A percentile compares a stretch with the other conserved stretches of the same genome.
Evolutionary conservation across 2,329 filamentous ascomycete species (phyloP).

Genomic region (Celoporthe dispersa): DNA sequence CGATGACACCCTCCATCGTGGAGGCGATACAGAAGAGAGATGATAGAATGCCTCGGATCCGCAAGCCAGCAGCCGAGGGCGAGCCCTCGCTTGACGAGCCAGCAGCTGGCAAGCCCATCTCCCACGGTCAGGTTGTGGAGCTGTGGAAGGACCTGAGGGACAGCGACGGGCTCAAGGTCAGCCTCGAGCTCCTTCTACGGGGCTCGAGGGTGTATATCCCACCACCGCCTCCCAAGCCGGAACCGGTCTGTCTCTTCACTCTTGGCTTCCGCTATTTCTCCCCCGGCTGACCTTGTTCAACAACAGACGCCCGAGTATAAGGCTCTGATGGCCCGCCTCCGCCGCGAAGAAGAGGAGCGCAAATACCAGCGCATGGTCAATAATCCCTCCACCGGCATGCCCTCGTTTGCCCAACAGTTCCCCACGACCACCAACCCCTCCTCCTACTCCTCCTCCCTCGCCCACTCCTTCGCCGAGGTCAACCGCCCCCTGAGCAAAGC

Average conservation of each 20-base stretch:
- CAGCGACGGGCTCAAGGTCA: conserved; percentile 41
- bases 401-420: conserved; percentile 62
- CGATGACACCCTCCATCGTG: conserved; percentile 72
- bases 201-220: conserved; percentile 75
- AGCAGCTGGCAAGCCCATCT: conserved; percentile 68
- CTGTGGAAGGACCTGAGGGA: conserved; percentile 59
- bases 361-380: conserved; percentile 82
- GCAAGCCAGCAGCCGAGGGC: conserved; percentile 19
- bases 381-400: conserved; percentile 56
- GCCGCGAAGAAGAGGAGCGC: conserved; percentile 79
- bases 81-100: conserved; percentile 57
- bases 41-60: conserved; percentile 17
- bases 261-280: not conserved
- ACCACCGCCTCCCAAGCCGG: conserved; percentile 79
- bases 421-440: conserved; percentile 44
- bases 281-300: not conserved
- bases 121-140: conserved; percentile 70
- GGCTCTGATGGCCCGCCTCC: conserved; percentile 83
- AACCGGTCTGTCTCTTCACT: conserved; percentile 63
- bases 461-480: conserved; percentile 59
- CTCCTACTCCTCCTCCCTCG: conserved; percentile 46
- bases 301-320: conserved; percentile 80
- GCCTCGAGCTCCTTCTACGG: conserved; percentile 71
- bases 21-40: conserved; percentile 57
- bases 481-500: conserved; percentile 51